Conservation (phyloP, 768 basidiomycete species). For the Kwoniella newhampshirensis region DNA sequence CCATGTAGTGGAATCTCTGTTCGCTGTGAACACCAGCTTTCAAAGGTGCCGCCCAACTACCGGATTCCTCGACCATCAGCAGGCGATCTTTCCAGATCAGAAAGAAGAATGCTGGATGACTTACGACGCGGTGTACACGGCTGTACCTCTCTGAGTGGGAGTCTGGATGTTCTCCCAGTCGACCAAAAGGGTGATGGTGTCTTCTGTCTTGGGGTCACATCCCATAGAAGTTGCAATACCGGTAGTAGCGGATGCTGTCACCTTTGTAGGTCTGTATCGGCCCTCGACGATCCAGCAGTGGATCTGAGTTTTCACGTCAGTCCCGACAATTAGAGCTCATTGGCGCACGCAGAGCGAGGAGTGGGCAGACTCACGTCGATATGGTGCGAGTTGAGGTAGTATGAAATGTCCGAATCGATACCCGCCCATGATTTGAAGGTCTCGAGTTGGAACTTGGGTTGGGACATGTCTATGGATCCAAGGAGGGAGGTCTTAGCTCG, state of each 20-base stretch:
- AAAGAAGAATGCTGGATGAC: neutral
- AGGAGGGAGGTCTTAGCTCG: neutral
- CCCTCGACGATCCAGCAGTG: conserved; percentile 56
- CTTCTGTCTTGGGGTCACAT: conserved; percentile 79
- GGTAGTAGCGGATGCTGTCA: conserved; percentile 84
- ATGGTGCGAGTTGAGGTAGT: conserved; percentile 93
- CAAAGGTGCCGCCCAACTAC: conserved; percentile 85
- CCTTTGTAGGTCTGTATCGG: conserved; percentile 57
- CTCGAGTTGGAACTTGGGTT: conserved; percentile 90
- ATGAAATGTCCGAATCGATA: conserved; percentile 89
- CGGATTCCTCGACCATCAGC: neutral
- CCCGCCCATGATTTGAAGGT: conserved; percentile 96
- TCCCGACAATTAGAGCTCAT: conserved; percentile 57
- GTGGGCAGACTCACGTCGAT: conserved; percentile 61
- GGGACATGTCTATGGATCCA: conserved; percentile 71
- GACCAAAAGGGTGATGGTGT: conserved; percentile 90
- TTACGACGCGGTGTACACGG: conserved; percentile 73
- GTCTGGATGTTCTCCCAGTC: conserved; percentile 85
- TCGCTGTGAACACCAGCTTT: conserved; percentile 83
- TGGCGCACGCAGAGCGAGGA: too few species aligned
- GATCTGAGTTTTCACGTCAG: too few species aligned
- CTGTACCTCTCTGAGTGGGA: conserved; percentile 73
- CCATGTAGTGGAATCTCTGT: conserved; percentile 95
- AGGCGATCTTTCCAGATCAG: neutral
- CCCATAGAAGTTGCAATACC: conserved; percentile 75